Evolutionary conservation across 345 rosid species (phyloP), one percentile per base, ranked within the genome.

Genomic region (Hibiscus mutabilis): DNA sequence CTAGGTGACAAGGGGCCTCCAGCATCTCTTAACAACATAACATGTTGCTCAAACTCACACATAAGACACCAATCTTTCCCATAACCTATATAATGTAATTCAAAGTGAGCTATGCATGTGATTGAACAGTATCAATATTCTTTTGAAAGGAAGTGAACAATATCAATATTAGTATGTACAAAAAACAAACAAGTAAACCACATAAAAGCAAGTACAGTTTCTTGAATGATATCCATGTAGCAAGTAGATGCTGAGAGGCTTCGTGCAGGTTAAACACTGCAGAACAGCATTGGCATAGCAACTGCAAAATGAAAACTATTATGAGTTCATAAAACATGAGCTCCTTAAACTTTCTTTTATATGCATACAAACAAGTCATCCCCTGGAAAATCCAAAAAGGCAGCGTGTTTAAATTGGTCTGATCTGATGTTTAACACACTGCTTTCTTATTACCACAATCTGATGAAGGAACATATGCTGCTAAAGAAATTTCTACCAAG

Each of bases 271-370:
- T 80, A 88, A 78, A 75, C 92, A 88, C 77, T 91, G 97, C 81
- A 91, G 82, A 66, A 88, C 92, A 29, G 97, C 93, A 79, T 91
- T 91, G 21, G 97, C 97, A 83, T 88, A 88, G 86, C 97, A 91
- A 73, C 94, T 91, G 94, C 82, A 76, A 57, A 65, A 80, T 21
- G 35, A 22, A 68, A 58, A 16, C 33, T 37, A 58, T 29, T 21
- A 68, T 68, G 52, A 75, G 60, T 21, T 58, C 57, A 51, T n/a
- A 62, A 55, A 65, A 29, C 33, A 57, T 14, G 33, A 31, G 31
- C 55, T 42, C 29, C 27, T 47, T n/a, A 53, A 22, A 68, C 22
- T 71, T 67, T 15, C 60, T 62, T 68, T 22, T 22, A 46, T 49
- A 51, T 16, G 25, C 40, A 47, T 33, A 66, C 1, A 27, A 51